Conservation (phyloP, 75 land plant species). For the Adiantum capillusveneris region DNA sequence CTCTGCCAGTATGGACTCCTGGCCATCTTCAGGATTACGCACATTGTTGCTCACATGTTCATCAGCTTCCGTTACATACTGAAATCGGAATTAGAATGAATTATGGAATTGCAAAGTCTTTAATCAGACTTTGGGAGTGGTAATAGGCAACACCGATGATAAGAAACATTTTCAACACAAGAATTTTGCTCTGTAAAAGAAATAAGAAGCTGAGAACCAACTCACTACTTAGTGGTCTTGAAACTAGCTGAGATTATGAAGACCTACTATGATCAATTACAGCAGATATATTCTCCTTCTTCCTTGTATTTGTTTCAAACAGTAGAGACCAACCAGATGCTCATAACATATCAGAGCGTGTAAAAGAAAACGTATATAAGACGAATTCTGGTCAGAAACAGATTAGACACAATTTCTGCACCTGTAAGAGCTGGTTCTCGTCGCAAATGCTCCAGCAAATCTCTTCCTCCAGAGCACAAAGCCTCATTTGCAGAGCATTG, state of each 20-base stretch:
- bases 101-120: too few relatives aligned
- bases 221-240: too few relatives aligned
- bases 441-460: constrained; percentile 16
- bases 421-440: constrained; percentile 9
- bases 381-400: too few relatives aligned
- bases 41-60: not conserved
- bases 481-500: constrained; percentile 4
- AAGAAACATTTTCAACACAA: too few relatives aligned
- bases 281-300: not conserved
- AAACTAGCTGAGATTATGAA: not conserved
- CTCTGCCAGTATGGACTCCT: not conserved
- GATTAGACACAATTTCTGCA: too few relatives aligned
- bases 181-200: too few relatives aligned
- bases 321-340: not conserved
- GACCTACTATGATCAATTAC: not conserved
- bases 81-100: too few relatives aligned
- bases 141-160: too few relatives aligned
- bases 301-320: not conserved
- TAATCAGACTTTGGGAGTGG: too few relatives aligned
- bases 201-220: too few relatives aligned
- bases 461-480: constrained; percentile 17
- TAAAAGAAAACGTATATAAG: too few relatives aligned
- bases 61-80: constrained; percentile 15
- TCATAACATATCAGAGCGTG: not conserved
- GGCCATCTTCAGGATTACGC: not conserved